Conservation (phyloP, 208 protist genomes). For the Blastocrithidia nonstop region DNA sequence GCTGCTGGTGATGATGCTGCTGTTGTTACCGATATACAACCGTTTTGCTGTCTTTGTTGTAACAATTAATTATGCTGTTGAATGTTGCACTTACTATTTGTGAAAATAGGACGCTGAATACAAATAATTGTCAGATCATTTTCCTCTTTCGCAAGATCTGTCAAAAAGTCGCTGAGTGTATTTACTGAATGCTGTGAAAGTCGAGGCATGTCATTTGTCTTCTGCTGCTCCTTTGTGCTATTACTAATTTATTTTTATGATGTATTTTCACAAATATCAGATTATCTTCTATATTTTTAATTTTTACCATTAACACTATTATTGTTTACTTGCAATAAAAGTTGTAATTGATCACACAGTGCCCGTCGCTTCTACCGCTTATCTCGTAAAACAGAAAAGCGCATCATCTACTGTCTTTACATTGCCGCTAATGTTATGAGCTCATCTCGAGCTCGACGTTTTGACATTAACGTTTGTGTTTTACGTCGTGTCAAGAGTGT, state of each 20-base stretch:
- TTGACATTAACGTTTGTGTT: conserved; percentile 13
- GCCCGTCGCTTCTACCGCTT: conserved; percentile 14
- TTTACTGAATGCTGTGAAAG: conserved; percentile 11
- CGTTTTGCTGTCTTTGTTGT: too few species aligned
- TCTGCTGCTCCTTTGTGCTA: background rate
- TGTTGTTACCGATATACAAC: too few species aligned
- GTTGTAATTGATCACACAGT: conserved; percentile 18
- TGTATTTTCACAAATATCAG: too few species aligned
- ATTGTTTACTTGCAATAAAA: conserved; percentile 10
- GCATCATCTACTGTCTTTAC: conserved; percentile 31
- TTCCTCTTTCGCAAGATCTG: conserved; percentile 16
- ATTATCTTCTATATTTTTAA: too few species aligned
- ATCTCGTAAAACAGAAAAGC: conserved; percentile 11
- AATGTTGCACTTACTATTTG: conserved; percentile 5
- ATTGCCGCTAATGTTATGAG: conserved; percentile 40
- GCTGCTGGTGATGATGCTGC: background rate
- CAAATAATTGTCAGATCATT: conserved; percentile 25
- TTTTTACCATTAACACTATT: too few species aligned
- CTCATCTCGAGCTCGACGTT: conserved; percentile 22
- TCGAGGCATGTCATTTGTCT: conserved; percentile 7
- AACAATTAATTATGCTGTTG: too few species aligned
- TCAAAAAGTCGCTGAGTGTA: conserved; percentile 13
- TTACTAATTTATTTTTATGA: too few species aligned
- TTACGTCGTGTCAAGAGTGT: conserved; percentile 4
- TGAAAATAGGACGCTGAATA: conserved; percentile 24